Percentiles rank a stretch among this genome's conserved stretches.
Evolutionary conservation across 192 early-diverging fungal species (phyloP).

Genomic region (Linnemannia schmuckeri): DNA sequence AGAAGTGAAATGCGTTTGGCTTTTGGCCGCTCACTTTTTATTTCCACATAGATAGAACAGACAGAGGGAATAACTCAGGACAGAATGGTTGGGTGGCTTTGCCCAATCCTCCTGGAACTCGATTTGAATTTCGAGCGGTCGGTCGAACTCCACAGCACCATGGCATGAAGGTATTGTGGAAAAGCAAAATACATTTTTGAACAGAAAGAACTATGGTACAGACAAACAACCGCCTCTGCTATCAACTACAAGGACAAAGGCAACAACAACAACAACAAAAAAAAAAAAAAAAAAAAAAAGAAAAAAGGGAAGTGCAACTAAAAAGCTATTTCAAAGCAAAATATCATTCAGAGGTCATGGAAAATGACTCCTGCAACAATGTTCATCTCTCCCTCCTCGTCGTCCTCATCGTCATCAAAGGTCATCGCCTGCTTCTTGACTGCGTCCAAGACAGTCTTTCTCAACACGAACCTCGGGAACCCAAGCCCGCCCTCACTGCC

Average conservation of each 20-base stretch:
- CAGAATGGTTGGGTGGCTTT: no score
- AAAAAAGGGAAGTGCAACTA: not conserved
- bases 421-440: slow-evolving; percentile 10
- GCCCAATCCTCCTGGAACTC: no score
- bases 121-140: no score
- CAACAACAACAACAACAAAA: not conserved
- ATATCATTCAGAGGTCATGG: slow-evolving; percentile 28
- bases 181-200: not conserved
- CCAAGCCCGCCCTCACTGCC: slow-evolving; percentile 52
- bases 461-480: slow-evolving; percentile 40
- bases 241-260: no score
- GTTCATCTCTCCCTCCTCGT: slow-evolving; percentile 10
- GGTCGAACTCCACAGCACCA: not conserved
- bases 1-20: no score
- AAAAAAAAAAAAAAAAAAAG: not conserved
- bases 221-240: no score
- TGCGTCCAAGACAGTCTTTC: slow-evolving; percentile 46
- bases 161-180: not conserved
- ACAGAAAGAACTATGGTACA: no score
- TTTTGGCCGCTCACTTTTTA: no score
- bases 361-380: slow-evolving; percentile 54
- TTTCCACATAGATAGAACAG: no score
- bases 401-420: slow-evolving; percentile 40
- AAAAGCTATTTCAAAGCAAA: not conserved
- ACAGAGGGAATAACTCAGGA: no score